Base-by-base conservation (phyloP, 2,329 filamentous ascomycete genomes). In the Calonectria montana region DNA sequence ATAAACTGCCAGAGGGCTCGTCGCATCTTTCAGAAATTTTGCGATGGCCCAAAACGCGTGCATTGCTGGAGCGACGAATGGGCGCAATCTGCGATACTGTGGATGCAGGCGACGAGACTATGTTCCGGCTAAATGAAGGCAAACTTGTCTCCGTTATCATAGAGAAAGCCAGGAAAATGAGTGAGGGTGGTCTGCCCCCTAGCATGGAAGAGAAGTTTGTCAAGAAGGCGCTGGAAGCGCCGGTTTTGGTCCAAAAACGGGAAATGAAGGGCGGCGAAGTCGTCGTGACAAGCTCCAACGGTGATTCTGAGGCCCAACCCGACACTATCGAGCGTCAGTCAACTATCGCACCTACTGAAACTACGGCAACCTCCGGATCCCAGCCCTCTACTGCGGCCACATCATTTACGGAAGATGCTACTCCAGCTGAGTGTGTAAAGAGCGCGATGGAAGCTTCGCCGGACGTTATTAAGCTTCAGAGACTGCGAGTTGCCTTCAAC, bases 161-260 rank as follows among this genome's bases (percentile, higher is more conserved):
- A 8, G 80, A 83, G 21, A 98, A 98, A 82, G 95, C 95, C 6
- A 87, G 88, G 72, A 87, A 87, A 6, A 93, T 97, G 88, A 87
- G 88, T n/a, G 83, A 85, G 5, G 85, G 84, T 1, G 91, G 91
- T 0, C 84, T 98, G 12, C 95, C 97, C 2, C 84, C 86, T 8
- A 97, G 93, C 77, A 89, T 99, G 88, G 96, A 98, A 80, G 94
- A 97, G 57, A 92, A 91, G 48, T 97, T 98, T 77, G 91, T 99
- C 10, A 90, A 88, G 64, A 93, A 93, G 78, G 89, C 90, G 2
- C 86, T 99, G 6, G 94, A 97, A 76, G 89, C 92, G 5, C 96
- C 97, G 0, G 86, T 97, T 50, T 85, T 94, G 76, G 90, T 90
- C 37, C 87, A 95, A 47, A 92, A 88, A 78, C 88, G 91, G 55